Evolutionary conservation across 345 rosid species (phyloP), one percentile per base, ranked within the genome.

Genomic region (Mangifera indica): DNA sequence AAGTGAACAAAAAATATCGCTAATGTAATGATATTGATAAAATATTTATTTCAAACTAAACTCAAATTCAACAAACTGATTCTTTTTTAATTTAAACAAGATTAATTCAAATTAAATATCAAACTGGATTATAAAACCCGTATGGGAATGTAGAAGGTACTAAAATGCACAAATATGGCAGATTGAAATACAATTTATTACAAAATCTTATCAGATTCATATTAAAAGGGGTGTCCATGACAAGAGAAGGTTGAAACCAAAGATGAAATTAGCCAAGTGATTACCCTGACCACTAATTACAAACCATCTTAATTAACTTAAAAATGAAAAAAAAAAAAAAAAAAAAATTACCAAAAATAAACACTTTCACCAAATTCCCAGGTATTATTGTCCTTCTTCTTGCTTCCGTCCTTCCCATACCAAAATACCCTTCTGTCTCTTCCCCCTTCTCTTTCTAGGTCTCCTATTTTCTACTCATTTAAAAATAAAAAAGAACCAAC

Each of bases 401-500:
- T 45, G 18, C 51, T 13, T 54, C 15, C 26, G 14, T n/a, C 55
- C 56, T 29, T 29, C 32, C 32, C 32, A 29, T 29, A 29, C 32
- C 32, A 29, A 29, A 29, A 25, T 15, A 14, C 60, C 11, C 42
- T 59, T 32, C 57, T 17, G 51, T 40, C 13, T 9, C n/a, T 21
- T 9, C 21, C 25, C 29, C 14, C 17, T 59, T 22, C 56, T 44
- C 54, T 40, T 14, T 42, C 76, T 56, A 32, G n/a, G 45, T 53
- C 57, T 54, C 71, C 72, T 13, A 20, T 49, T 55, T 37, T 48
- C 40, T 56, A n/a, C 66, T 46, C 62, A 25, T 32, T 8, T 54
- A 71, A 65, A 32, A 56, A 14, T 22, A 48, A 17, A 40, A 46
- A 17, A 58, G 18, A 52, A 20, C 13, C 51, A 22, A 18, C 11